Base-by-base conservation (phyloP, 495 filamentous ascomycete species). In the Gamarada debralockiae region DNA sequence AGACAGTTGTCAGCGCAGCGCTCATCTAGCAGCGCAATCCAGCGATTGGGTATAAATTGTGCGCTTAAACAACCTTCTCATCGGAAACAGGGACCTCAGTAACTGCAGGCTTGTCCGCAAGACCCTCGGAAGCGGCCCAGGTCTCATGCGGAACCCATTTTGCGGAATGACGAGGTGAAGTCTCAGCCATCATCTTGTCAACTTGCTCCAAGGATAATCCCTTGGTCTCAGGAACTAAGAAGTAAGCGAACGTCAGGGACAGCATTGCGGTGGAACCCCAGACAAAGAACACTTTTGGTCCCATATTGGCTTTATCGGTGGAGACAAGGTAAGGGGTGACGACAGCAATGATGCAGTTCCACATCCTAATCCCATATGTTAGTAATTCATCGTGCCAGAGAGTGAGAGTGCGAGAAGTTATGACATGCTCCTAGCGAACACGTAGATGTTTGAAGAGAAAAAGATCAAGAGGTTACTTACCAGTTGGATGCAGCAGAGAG, bases 161-260 rank as follows among this genome's bases (percentile, higher is more conserved):
- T 65, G 73, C 66, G 46, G 83, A 88, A 13, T 77, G 85, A 24
- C 82, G 68, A 20, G 88, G 83, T 3, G 78, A 86, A 3, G 82
- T 81, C 74, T 91, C 87, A 66, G 89, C 89, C 75, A 93, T 79
- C 89, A 92, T 90, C 70, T 82, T 79, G 73, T 92, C 89, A 61
- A 95, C 86, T 67, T 95, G 87, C 73, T 95, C 89, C 37, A 95
- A 84, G 18, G 86, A 84, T 15, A 93, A 75, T 50, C 87, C 88
- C 79, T 90, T 92, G 67, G 88, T 91, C 78, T 91, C 88, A 51
- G 85, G 84, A 46, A 92, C 76, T 23, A 91, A 74, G 78, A 87
- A 84, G 77, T 85, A 92, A 50, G 85, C 80, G 73, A 82, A 90
- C 60, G 87, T 56, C 52, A 86, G 72, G 57, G 79, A 83, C 46